Percentiles rank a stretch among this genome's conserved stretches.
These are phyloP conservation scores for Orbilia blumenaviensis DNA, from an alignment of 2,329 filamentous ascomycete genomes.

Conservation along the genomic window DNA sequence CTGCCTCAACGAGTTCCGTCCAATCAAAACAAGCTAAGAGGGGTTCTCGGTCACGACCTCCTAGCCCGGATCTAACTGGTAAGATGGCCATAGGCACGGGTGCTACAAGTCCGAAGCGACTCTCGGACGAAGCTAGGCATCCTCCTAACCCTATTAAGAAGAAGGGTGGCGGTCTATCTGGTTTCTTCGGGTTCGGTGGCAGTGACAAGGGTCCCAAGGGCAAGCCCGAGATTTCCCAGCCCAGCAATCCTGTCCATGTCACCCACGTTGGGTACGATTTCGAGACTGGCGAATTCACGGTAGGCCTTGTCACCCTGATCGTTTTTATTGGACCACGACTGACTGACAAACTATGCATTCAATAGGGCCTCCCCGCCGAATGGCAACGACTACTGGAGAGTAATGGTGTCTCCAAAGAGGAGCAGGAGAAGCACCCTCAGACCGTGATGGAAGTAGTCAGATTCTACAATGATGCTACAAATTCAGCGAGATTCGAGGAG, in stretches of 20 bases:
- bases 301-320: slow-evolving; percentile 63
- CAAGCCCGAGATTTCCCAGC: slow-evolving; percentile 93
- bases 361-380: slow-evolving; percentile 83
- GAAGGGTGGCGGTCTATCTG: slow-evolving; percentile 89
- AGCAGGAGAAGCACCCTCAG: slow-evolving; percentile 93
- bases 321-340: slow-evolving; percentile 22
- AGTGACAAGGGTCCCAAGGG: slow-evolving; percentile 77
- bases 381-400: slow-evolving; percentile 97
- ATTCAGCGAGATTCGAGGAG: slow-evolving; percentile 72
- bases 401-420: slow-evolving; percentile 94
- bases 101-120: slow-evolving; percentile 72
- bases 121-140: slow-evolving; percentile 78
- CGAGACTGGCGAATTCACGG: slow-evolving; percentile 93
- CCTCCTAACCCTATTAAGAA: slow-evolving; percentile 70
- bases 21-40: slow-evolving; percentile 37
- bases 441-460: slow-evolving; percentile 94
- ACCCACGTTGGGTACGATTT: slow-evolving; percentile 98
- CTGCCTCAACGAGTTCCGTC: slow-evolving; percentile 16
- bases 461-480: slow-evolving; percentile 95
- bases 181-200: slow-evolving; percentile 78
- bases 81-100: slow-evolving; percentile 58
- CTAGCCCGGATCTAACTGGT: slow-evolving; percentile 49
- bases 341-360: slow-evolving; percentile 23
- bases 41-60: slow-evolving; percentile 44
- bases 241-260: slow-evolving; percentile 96